Evolutionary conservation across 2,329 filamentous ascomycete species (phyloP), one percentile per base, ranked within the genome.

Genomic region (Cladophialophora exuberans): DNA sequence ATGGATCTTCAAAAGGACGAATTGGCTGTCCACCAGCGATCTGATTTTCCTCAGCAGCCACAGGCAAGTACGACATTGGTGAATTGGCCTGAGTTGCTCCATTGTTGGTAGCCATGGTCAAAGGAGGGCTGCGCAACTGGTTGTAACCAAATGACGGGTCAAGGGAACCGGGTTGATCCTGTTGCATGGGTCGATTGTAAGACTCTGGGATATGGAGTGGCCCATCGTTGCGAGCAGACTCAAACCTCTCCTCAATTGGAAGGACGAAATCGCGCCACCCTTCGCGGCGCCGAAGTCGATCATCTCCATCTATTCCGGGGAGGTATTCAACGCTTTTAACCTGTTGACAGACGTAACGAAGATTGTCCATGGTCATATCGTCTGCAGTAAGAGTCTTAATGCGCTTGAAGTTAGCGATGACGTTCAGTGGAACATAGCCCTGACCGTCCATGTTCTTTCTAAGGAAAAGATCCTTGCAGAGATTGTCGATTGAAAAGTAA

Each of bases 401-500:
- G 56, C 94, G 87, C 72, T 90, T 90, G 79, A 99, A 99, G n/a
- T 80, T 81, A 18, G 88, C 83, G 64, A 99, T 87, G 55, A 96
- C 82, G 28, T 82, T 79, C 47, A 99, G 76, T 46, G 84, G 85
- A 11, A 97, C 92, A 67, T 92, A 97, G 15, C 94, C 94, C 70
- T 97, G 89, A 1, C 88, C 89, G 69, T 99, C 93, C 94, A 99
- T 97, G 65, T 92, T 86, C 66, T 84, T 86, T 54, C 94, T 87
- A 56, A 99, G 79, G 72, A 85, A 97, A 67, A 89, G 80, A 67
- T 99, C 94, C 73, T 96, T 97, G 80, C 90, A 89, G 45, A 97
- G 80, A 69, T 99, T 99, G 67, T 97, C 89, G 23, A 96, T 83
- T 0, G 93, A 97, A 74, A 99, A 96, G 73, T 99, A 99, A 76